phyloP scores from a whole-genome alignment of 176 grass and related monocot species.

The Pontederia paniculata region DNA sequence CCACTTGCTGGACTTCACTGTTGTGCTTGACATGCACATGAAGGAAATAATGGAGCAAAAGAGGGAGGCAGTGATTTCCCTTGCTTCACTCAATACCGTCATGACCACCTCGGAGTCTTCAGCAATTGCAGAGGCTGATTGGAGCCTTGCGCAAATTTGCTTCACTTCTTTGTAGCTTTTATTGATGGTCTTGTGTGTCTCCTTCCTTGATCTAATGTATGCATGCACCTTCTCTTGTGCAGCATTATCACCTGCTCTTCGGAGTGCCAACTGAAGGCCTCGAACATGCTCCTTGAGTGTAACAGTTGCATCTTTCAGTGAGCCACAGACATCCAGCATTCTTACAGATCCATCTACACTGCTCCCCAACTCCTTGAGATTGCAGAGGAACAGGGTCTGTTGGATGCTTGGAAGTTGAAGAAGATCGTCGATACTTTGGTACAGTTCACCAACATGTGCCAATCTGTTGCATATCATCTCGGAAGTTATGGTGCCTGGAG shows the following conservation, averaged over 20 bases:
- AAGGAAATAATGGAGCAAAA: neutral
- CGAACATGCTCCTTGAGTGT: neutral
- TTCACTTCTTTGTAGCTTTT: conserved; percentile 8
- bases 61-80: neutral
- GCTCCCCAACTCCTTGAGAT: neutral
- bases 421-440: conserved; percentile 4
- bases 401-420: conserved; percentile 9
- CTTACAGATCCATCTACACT: neutral
- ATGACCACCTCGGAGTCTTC: neutral
- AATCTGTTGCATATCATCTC: conserved; percentile 2
- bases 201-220: conserved; percentile 3
- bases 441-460: neutral
- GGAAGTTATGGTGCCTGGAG: neutral
- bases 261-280: neutral
- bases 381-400: neutral
- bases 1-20: neutral
- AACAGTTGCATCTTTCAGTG: neutral
- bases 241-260: neutral
- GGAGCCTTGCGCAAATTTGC: neutral
- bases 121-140: neutral
- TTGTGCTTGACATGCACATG: neutral
- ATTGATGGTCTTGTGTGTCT: neutral
- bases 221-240: neutral
- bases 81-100: conserved; percentile 1
- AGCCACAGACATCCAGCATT: neutral